A percentile compares a stretch with the other conserved stretches of the same genome.
These are phyloP conservation scores for Candida germanica DNA, from an alignment of 805 yeast genomes.

Conservation along the genomic window DNA sequence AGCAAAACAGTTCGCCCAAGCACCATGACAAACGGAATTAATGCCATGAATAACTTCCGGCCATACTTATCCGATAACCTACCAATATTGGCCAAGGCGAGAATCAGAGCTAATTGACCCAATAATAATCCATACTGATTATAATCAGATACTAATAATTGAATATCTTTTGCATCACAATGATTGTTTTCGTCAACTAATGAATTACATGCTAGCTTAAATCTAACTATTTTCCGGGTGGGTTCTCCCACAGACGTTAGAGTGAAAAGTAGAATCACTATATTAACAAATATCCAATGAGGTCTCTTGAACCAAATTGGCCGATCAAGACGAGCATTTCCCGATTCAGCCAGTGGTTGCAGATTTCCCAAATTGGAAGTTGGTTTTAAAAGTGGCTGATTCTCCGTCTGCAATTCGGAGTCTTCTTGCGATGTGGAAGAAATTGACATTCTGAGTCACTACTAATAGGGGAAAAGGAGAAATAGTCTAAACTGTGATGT, in stretches of 20 bases:
- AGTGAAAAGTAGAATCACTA: constrained; percentile 9
- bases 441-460: too few relatives aligned
- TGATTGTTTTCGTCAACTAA: constrained; percentile 9
- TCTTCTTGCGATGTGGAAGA: too few relatives aligned
- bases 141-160: constrained; percentile 41
- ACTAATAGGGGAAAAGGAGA: too few relatives aligned
- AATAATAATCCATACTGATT: constrained; percentile 41
- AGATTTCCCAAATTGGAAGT: too few relatives aligned
- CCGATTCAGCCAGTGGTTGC: too few relatives aligned
- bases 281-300: constrained; percentile 3
- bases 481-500: too few relatives aligned
- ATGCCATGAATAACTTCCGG: constrained; percentile 25
- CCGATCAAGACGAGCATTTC: too few relatives aligned
- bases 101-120: constrained; percentile 44
- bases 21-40: constrained; percentile 17
- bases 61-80: constrained; percentile 37
- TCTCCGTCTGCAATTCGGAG: too few relatives aligned
- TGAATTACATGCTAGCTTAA: constrained; percentile 26
- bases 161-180: constrained; percentile 31
- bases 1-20: constrained; percentile 22
- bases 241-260: constrained; percentile 29
- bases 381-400: too few relatives aligned
- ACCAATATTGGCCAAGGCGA: constrained; percentile 52
- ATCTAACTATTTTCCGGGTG: constrained; percentile 34
- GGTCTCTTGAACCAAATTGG: constrained; percentile 4